Evolutionary conservation across 2,329 filamentous ascomycete genomes (phyloP).

Genomic region (Cordyceps fumosorosea): DNA sequence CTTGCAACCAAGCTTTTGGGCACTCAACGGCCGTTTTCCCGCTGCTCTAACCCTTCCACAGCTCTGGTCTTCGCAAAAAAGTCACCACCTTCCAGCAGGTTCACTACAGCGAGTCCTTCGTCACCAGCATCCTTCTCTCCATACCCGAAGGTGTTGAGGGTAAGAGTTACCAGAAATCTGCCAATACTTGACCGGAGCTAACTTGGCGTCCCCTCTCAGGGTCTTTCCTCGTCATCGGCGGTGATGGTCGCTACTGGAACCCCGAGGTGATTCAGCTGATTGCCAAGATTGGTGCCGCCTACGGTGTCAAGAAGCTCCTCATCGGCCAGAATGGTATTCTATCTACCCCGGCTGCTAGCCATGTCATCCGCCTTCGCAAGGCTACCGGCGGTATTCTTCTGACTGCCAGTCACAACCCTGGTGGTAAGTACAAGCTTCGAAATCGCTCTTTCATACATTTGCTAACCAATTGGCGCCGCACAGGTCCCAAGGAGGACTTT

Average conservation of each 20-base stretch:
- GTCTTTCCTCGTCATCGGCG: slow-evolving; percentile 90
- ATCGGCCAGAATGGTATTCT: slow-evolving; percentile 95
- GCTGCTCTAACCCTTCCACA: slow-evolving; percentile 31
- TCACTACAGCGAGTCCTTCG: slow-evolving; percentile 94
- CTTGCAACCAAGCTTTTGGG: slow-evolving; percentile 10
- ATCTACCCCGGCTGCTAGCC: slow-evolving; percentile 91
- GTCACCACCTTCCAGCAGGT: slow-evolving; percentile 94
- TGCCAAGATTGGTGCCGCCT: slow-evolving; percentile 92
- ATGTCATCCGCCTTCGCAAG: slow-evolving; percentile 89
- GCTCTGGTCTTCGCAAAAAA: slow-evolving; percentile 97
- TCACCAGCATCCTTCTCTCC: slow-evolving; percentile 87
- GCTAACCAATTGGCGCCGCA: slow-evolving; percentile 1
- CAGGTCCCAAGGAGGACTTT: slow-evolving; percentile 89
- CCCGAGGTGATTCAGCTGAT: slow-evolving; percentile 94
- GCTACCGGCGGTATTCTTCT: slow-evolving; percentile 94
- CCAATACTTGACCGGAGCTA: slow-evolving; percentile 4
- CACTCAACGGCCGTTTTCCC: not conserved
- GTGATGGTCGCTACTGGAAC: slow-evolving; percentile 96
- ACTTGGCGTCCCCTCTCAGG: slow-evolving; percentile 29
- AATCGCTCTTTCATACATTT: not conserved
- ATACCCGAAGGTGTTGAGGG: slow-evolving; percentile 91
- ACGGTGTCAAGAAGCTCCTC: slow-evolving; percentile 97
- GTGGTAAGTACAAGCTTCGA: slow-evolving; percentile 55
- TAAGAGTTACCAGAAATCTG: slow-evolving; percentile 22
- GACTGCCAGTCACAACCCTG: slow-evolving; percentile 97